Evolutionary conservation across 1,284 basidiomycete genomes (phyloP), one percentile per base, ranked within the genome.

Genomic region (Apiotrichum brassicae): DNA sequence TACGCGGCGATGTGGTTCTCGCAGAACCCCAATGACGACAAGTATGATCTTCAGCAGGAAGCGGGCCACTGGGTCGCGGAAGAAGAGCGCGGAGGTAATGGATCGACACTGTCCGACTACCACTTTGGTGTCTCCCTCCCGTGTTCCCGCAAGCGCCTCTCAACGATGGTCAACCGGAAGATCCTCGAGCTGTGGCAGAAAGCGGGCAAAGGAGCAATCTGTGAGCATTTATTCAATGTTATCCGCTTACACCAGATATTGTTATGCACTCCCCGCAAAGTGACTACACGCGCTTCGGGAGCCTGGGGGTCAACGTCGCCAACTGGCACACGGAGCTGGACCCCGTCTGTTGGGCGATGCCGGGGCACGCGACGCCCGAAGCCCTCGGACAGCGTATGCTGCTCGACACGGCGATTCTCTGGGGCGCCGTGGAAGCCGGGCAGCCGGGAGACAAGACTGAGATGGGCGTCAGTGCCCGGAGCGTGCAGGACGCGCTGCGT

Each of bases 61-160:
- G 25, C 38, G 2, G 71, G 65, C 0, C 66, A 69, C 57, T 67
- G 59, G 61, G 59, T 66, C 23, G 57, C 70, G 3, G 55, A 66
- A 45, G 68, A 70, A 16, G 50, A 47, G n/a, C 38, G 36, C 2
- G 36, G 12, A 13, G 7, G 24, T 22, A n/a, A 28, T 28, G 23
- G n/a, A 2, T 16, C n/a, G 8, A n/a, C 14, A 48, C 53, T 20
- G 40, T 53, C 50, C 0, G 19, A 25, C 1, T 68, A 61, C 47
- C 44, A 38, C 6, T 67, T 59, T 34, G 69, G 69, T 5, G 37
- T 59, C 7, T 63, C 64, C 2, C 34, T 62, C 2, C 62, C 61
- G 0, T 41, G 64, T 6, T 38, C 50, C 1, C 34, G 37, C 6
- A 47, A 36, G 9, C 53, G 62, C 6, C 32, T 69, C 33, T 38